A percentile compares a stretch with the other conserved stretches of the same genome.
These are phyloP conservation scores for Epichloe amarillans DNA, from an alignment of 2,329 filamentous ascomycete species.

Conservation along the genomic window DNA sequence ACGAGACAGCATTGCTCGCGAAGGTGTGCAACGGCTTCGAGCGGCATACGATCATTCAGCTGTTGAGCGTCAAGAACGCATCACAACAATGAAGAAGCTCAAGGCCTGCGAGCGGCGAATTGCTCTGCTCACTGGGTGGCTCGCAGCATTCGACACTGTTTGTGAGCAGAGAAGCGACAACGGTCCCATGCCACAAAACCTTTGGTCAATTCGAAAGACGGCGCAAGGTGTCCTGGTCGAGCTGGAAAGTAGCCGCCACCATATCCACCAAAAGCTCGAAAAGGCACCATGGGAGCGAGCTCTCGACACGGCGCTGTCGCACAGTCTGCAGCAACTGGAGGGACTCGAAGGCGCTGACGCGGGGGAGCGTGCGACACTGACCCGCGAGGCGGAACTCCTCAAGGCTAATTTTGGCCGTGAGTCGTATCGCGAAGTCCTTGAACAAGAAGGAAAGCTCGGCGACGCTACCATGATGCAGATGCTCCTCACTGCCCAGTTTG, in stretches of 20 bases:
- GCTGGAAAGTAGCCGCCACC: slow-evolving; percentile 77
- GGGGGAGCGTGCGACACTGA: slow-evolving; percentile 56
- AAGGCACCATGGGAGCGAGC: slow-evolving; percentile 77
- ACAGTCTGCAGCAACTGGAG: slow-evolving; percentile 67
- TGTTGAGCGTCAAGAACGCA: slow-evolving; percentile 64
- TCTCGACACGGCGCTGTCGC: slow-evolving; percentile 76
- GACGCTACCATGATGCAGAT: slow-evolving; percentile 70
- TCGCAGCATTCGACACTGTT: slow-evolving; percentile 76
- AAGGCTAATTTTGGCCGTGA: slow-evolving; percentile 75
- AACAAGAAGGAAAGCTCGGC: slow-evolving; percentile 71
- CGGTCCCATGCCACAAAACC: slow-evolving; percentile 51
- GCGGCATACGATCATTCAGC: slow-evolving; percentile 71
- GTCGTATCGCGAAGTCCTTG: slow-evolving; percentile 59
- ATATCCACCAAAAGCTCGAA: slow-evolving; percentile 73
- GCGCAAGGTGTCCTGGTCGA: slow-evolving; percentile 81
- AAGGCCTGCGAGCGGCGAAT: slow-evolving; percentile 77
- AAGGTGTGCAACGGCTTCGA: slow-evolving; percentile 69
- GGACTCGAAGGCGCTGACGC: slow-evolving; percentile 35
- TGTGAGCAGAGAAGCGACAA: slow-evolving; percentile 46
- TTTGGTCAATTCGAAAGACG: slow-evolving; percentile 70
- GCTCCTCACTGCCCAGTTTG: slow-evolving; percentile 80
- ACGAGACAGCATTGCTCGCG: slow-evolving; percentile 58
- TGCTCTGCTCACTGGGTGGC: slow-evolving; percentile 76
- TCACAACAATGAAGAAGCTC: slow-evolving; percentile 67
- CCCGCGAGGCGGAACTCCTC: slow-evolving; percentile 72